Conservation (phyloP, 805 yeast species). For the Cyberlindnera xylosilytica region DNA sequence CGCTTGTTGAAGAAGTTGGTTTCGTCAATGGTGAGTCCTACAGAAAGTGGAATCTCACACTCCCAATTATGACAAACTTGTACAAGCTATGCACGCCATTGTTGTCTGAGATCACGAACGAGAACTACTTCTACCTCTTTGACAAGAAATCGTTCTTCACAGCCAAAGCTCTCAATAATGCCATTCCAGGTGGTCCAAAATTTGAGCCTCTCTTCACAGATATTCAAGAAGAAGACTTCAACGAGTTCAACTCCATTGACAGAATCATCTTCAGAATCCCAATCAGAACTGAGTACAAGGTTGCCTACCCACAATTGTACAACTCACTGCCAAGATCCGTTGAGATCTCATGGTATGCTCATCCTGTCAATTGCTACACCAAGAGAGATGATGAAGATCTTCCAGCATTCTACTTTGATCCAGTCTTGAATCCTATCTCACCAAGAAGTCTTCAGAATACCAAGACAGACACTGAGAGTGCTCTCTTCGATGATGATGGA, state of each 20-base stretch:
- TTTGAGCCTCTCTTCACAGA: slow-evolving; percentile 83
- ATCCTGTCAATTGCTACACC: slow-evolving; percentile 53
- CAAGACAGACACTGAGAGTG: slow-evolving; percentile 22
- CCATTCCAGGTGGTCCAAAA: slow-evolving; percentile 94
- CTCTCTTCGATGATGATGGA: slow-evolving; percentile 27
- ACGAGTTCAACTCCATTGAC: slow-evolving; percentile 88
- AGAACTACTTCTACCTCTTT: slow-evolving; percentile 67
- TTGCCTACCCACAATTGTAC: slow-evolving; percentile 84
- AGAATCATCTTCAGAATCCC: slow-evolving; percentile 78
- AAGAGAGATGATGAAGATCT: slow-evolving; percentile 41
- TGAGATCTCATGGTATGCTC: slow-evolving; percentile 57
- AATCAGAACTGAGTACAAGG: slow-evolving; percentile 75
- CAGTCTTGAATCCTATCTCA: slow-evolving; percentile 54
- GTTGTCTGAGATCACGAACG: slow-evolving; percentile 45
- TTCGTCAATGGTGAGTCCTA: slow-evolving; percentile 77
- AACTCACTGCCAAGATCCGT: slow-evolving; percentile 74
- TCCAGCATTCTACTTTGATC: slow-evolving; percentile 56
- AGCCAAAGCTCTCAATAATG: slow-evolving; percentile 83
- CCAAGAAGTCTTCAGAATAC: slow-evolving; percentile 28
- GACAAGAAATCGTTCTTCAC: slow-evolving; percentile 80
- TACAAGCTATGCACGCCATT: slow-evolving; percentile 71
- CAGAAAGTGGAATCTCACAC: slow-evolving; percentile 61
- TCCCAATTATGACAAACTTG: slow-evolving; percentile 60
- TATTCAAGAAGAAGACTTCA: slow-evolving; percentile 67
- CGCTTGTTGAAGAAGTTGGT: slow-evolving; percentile 55